Evolutionary conservation across 179 eudicot genomes (phyloP).

Genomic region (Pouteria campechiana): DNA sequence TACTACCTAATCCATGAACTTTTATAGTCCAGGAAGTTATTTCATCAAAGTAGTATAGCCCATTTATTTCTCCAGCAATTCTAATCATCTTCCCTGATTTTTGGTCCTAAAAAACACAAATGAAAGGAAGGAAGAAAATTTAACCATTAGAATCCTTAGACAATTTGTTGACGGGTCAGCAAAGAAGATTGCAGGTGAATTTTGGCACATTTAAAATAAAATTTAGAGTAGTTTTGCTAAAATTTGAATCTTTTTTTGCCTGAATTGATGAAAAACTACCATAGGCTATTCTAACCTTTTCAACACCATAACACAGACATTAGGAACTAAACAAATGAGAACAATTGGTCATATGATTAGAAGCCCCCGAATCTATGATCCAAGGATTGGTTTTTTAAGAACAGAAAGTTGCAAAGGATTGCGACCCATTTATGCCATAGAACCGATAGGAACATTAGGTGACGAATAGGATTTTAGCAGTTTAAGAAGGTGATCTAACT

Average conservation of each 20-base stretch:
- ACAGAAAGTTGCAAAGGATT: not conserved
- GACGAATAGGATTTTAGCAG: too few species aligned
- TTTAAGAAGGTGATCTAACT: too few species aligned
- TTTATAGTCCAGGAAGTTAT: not conserved
- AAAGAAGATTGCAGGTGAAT: not conserved
- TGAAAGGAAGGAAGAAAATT: not conserved
- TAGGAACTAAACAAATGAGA: not conserved
- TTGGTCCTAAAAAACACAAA: not conserved
- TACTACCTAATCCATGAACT: not conserved
- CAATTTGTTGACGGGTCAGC: not conserved
- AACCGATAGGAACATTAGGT: not conserved
- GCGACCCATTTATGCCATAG: not conserved
- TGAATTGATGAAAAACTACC: not conserved
- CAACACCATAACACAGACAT: not conserved
- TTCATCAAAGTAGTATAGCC: slow-evolving; percentile 1
- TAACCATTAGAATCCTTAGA: not conserved
- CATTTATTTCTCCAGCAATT: slow-evolving; percentile 3
- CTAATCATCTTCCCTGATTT: slow-evolving; percentile 5
- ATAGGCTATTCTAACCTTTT: not conserved
- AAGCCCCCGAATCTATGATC: not conserved
- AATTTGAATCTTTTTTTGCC: not conserved
- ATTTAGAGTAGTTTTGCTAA: not conserved
- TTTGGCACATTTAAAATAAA: not conserved
- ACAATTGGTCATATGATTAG: not conserved
- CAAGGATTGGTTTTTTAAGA: not conserved